A percentile compares a stretch with the other conserved stretches of the same genome.
Conservation (phyloP, 768 basidiomycete genomes). For the Lyophyllum shimeji region DNA sequence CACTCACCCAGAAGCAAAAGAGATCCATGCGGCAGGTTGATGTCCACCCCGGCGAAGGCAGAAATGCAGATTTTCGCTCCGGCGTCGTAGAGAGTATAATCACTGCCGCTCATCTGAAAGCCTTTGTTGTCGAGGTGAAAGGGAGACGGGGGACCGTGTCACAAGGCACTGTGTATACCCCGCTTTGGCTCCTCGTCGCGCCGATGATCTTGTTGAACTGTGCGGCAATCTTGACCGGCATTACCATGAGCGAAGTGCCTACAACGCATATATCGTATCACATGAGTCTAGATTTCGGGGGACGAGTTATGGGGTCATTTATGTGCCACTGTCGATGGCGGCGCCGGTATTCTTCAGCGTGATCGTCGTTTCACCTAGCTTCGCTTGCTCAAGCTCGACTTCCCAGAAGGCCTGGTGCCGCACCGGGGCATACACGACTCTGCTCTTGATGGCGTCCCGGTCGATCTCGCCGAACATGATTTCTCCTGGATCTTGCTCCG, state of each 20-base stretch:
- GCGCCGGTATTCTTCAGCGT: not conserved
- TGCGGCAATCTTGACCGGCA: not conserved
- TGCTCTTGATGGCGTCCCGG: slow-evolving; percentile 68
- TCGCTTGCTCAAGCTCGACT: slow-evolving; percentile 39
- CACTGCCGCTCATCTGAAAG: not conserved
- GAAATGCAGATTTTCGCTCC: slow-evolving; percentile 63
- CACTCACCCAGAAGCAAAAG: slow-evolving; percentile 83
- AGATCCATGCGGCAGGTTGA: slow-evolving; percentile 75
- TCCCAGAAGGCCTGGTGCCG: slow-evolving; percentile 98
- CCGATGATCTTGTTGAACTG: not conserved
- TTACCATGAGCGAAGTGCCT: not conserved
- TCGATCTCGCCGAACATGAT: slow-evolving; percentile 93
- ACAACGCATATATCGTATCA: not conserved
- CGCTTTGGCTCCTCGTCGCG: not conserved
- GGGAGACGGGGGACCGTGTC: not conserved
- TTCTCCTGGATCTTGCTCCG: slow-evolving; percentile 88
- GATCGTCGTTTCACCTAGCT: not conserved
- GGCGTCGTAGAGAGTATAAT: not conserved
- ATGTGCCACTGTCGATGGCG: not conserved
- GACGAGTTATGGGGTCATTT: not conserved
- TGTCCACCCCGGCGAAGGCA: slow-evolving; percentile 88
- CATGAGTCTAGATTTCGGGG: not conserved
- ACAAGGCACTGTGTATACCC: not conserved
- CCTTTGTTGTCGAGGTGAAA: not conserved
- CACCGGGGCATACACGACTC: slow-evolving; percentile 84